Conservation (phyloP, 148 eudicot genomes). For the Chenopodium berlandieri region DNA sequence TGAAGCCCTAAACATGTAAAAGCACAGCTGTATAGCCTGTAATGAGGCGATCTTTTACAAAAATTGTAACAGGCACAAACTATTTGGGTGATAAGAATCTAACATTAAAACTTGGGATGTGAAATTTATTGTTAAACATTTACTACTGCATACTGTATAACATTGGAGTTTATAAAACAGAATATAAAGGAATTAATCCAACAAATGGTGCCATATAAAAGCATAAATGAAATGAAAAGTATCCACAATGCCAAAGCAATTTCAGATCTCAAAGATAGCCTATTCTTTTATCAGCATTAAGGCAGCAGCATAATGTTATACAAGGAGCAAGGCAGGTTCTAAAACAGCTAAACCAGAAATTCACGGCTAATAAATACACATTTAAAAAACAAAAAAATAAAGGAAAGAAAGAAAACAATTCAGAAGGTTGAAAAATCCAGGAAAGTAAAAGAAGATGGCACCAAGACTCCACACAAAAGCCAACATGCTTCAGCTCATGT, state of each 20-base stretch:
- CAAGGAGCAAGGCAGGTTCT: slow-evolving; percentile 6
- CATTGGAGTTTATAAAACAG: not conserved
- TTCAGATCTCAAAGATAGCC: slow-evolving; percentile 18
- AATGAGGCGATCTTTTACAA: not conserved
- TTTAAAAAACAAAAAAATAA: too few relatives aligned
- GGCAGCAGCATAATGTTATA: slow-evolving; percentile 21
- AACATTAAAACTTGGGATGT: not conserved
- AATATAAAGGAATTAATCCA: too few relatives aligned
- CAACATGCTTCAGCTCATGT: slow-evolving; percentile 17
- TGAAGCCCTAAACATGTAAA: not conserved
- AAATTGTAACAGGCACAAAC: not conserved
- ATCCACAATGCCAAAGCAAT: not conserved
- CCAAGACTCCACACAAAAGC: slow-evolving; percentile 4
- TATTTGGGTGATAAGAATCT: too few relatives aligned
- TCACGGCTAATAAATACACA: slow-evolving; percentile 20
- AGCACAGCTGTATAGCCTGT: not conserved
- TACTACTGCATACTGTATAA: not conserved
- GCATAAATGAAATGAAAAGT: not conserved
- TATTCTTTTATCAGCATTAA: slow-evolving; percentile 24
- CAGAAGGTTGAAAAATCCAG: slow-evolving; percentile 12
- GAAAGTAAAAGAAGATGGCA: slow-evolving; percentile 12
- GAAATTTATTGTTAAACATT: not conserved
- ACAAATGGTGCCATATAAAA: not conserved
- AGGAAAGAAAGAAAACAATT: not conserved
- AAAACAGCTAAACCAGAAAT: slow-evolving; percentile 17